These are phyloP conservation scores for Heterobasidion occidentale DNA, from an alignment of 1,284 basidiomycete species.

Conservation along the genomic window DNA sequence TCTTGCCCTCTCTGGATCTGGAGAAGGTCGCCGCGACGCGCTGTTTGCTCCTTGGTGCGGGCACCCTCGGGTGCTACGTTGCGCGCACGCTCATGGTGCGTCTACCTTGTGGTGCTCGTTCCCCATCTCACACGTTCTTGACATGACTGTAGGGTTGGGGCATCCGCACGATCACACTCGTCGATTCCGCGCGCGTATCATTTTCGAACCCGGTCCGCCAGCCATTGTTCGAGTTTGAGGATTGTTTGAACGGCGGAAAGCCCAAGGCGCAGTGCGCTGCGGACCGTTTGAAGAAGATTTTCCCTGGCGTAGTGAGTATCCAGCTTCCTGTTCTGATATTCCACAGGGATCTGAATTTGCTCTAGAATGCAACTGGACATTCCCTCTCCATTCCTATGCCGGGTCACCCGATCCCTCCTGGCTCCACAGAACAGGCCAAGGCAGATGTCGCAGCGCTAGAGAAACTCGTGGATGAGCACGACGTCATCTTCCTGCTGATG, in stretches of 20 bases:
- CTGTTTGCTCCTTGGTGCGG: slow-evolving; percentile 88
- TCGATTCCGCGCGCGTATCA: slow-evolving; percentile 87
- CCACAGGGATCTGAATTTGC: neutral
- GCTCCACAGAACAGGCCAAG: slow-evolving; percentile 48
- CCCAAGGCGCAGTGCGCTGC: slow-evolving; percentile 93
- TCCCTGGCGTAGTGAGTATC: slow-evolving; percentile 81
- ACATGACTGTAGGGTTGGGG: slow-evolving; percentile 75
- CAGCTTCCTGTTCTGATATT: neutral
- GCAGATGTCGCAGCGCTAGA: slow-evolving; percentile 71
- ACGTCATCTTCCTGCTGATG: slow-evolving; percentile 93
- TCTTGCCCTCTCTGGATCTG: slow-evolving; percentile 83
- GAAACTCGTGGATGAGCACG: slow-evolving; percentile 74
- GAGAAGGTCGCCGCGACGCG: slow-evolving; percentile 78
- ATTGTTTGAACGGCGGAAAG: slow-evolving; percentile 90
- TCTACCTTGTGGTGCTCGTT: neutral
- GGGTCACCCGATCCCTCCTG: slow-evolving; percentile 77
- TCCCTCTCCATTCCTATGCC: slow-evolving; percentile 92
- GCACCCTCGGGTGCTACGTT: slow-evolving; percentile 96
- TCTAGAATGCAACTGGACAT: slow-evolving; percentile 71
- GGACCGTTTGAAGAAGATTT: slow-evolving; percentile 80
- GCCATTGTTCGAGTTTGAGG: slow-evolving; percentile 91
- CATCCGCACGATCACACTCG: slow-evolving; percentile 85
- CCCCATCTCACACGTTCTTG: neutral
- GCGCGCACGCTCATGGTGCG: slow-evolving; percentile 81
- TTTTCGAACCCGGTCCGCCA: slow-evolving; percentile 98